Percentiles rank a stretch among this genome's conserved stretches.
phyloP scores from a whole-genome alignment of 768 basidiomycete species.

The Trametes villosa region DNA sequence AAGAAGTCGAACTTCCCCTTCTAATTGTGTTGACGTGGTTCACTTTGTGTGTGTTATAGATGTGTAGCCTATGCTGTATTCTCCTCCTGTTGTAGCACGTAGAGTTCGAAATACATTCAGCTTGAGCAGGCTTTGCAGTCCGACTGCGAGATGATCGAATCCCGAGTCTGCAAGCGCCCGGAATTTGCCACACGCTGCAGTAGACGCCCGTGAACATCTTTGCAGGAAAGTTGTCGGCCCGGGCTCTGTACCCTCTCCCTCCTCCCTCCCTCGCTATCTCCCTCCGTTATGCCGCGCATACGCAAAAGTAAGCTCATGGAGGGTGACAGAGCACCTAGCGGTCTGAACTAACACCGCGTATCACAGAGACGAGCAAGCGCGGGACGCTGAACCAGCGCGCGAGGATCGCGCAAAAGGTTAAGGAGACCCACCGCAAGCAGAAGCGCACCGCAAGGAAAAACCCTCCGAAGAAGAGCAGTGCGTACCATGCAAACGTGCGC shows the following conservation, averaged over 20 bases:
- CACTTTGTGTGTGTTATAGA: neutral
- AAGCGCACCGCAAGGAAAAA: slow-evolving; percentile 79
- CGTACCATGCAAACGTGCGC: slow-evolving; percentile 33
- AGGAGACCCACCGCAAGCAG: slow-evolving; percentile 77
- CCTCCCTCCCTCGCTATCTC: neutral
- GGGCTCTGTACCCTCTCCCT: neutral
- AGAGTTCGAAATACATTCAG: too few relatives aligned
- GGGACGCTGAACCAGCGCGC: slow-evolving; percentile 71
- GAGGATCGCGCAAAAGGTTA: slow-evolving; percentile 74
- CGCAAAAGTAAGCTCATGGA: slow-evolving; percentile 66
- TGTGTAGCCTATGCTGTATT: slow-evolving; percentile 3
- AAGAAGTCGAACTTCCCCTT: slow-evolving; percentile 18
- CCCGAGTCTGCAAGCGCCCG: too few relatives aligned
- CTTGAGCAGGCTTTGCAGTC: too few relatives aligned
- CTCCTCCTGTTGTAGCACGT: slow-evolving; percentile 15
- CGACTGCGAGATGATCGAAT: too few relatives aligned
- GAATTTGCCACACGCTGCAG: neutral
- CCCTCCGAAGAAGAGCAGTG: slow-evolving; percentile 88
- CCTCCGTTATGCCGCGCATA: slow-evolving; percentile 62
- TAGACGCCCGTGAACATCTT: neutral
- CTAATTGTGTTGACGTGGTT: neutral
- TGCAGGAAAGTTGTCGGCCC: neutral
- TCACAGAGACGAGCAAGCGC: slow-evolving; percentile 82
- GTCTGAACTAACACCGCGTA: neutral
- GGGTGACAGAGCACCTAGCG: neutral